These are phyloP conservation scores for Pseudogymnoascus sp. DNA, from an alignment of 2,329 filamentous ascomycete genomes.

Conservation along the genomic window DNA sequence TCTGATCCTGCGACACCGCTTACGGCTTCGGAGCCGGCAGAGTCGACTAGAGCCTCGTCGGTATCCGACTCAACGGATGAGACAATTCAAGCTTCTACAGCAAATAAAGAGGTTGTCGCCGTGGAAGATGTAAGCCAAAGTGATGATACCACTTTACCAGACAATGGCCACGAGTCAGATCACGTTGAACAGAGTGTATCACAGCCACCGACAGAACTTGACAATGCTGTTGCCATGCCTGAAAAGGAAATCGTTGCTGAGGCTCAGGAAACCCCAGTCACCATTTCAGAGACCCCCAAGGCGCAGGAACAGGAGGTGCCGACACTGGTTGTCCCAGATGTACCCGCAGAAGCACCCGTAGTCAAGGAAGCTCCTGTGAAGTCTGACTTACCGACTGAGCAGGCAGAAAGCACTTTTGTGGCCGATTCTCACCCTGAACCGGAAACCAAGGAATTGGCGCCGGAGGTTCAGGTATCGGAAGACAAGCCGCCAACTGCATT, in stretches of 20 bases:
- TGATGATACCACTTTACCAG: background rate
- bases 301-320: background rate
- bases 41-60: conserved; percentile 57
- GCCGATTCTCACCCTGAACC: background rate
- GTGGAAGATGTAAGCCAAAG: background rate
- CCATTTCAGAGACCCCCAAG: background rate
- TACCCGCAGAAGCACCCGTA: background rate
- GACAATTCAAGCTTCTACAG: conserved; percentile 36
- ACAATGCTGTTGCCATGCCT: background rate
- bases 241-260: background rate
- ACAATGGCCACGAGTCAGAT: background rate
- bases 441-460: background rate
- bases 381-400: background rate
- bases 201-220: background rate
- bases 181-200: background rate
- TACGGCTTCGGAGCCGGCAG: conserved; percentile 46
- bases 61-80: conserved; percentile 56
- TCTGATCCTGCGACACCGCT: conserved; percentile 51
- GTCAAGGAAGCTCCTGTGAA: background rate
- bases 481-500: background rate
- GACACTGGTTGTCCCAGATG: background rate
- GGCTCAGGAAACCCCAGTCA: background rate
- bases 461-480: background rate
- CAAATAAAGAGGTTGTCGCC: conserved; percentile 6
- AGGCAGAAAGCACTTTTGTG: background rate